Percentiles rank a stretch among this genome's conserved stretches.
phyloP scores from a whole-genome alignment of 306 rosid genomes.

The Cucurbita argyrosperma region DNA sequence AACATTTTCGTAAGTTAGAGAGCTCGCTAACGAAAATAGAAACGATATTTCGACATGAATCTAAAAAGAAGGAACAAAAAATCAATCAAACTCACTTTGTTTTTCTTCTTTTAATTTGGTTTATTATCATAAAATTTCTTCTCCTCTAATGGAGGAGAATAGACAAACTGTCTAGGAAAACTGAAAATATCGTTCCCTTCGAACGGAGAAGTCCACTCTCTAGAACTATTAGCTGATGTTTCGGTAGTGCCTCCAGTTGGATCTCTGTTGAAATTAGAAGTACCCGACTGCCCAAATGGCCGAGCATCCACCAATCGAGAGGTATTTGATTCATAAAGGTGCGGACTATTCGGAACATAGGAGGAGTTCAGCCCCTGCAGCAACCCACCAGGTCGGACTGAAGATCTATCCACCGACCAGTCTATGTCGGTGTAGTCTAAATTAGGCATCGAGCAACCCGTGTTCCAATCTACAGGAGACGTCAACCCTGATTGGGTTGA shows the following conservation, averaged over 20 bases:
- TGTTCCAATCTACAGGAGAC: conserved; percentile 81
- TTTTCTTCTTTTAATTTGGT: conserved; percentile 11
- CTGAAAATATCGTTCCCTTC: conserved; percentile 96
- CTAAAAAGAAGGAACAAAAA: conserved; percentile 41
- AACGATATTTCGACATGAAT: conserved; percentile 18
- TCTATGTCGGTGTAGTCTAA: conserved; percentile 71
- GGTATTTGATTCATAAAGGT: conserved; percentile 43
- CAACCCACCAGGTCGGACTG: conserved; percentile 45
- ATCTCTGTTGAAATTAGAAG: conserved; percentile 44
- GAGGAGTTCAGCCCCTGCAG: conserved; percentile 65
- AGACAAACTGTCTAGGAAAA: conserved; percentile 92
- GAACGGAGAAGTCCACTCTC: conserved; percentile 91
- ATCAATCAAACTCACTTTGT: conserved; percentile 29
- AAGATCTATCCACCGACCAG: conserved; percentile 70
- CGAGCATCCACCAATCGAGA: conserved; percentile 40
- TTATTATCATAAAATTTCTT: conserved; percentile 35
- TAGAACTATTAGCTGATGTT: conserved; percentile 39
- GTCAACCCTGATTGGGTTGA: conserved; percentile 67
- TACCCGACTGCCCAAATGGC: conserved; percentile 33
- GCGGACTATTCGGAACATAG: conserved; percentile 29
- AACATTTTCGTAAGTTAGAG: no score
- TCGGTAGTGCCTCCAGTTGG: conserved; percentile 43
- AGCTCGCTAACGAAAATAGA: not conserved
- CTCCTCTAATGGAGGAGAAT: conserved; percentile 66
- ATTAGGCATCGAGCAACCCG: conserved; percentile 48